These are phyloP conservation scores for Rhodomyrtus tomentosa DNA, from an alignment of 345 rosid species.

Conservation along the genomic window DNA sequence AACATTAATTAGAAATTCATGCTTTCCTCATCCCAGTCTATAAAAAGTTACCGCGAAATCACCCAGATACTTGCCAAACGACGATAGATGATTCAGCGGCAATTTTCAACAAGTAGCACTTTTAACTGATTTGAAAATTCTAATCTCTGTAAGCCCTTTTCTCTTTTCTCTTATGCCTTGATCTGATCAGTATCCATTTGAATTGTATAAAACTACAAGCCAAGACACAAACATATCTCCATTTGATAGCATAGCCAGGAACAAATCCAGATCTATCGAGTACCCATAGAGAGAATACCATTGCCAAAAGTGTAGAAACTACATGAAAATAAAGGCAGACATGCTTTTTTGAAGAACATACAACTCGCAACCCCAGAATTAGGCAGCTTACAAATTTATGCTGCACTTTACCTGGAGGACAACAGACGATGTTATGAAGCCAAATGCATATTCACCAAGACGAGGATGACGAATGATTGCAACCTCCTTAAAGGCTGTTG, in stretches of 20 bases:
- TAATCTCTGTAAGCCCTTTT: neutral
- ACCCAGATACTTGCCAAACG: neutral
- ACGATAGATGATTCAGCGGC: neutral
- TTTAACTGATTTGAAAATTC: neutral
- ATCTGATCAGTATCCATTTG: neutral
- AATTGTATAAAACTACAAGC: neutral
- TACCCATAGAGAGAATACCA: neutral
- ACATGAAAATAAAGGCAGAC: neutral
- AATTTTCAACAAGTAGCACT: neutral
- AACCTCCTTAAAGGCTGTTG: conserved; percentile 73
- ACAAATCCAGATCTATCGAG: neutral
- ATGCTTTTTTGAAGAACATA: neutral
- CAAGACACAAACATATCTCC: neutral
- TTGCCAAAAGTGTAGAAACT: neutral
- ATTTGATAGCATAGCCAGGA: neutral
- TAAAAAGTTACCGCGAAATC: neutral
- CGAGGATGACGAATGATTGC: conserved; percentile 88
- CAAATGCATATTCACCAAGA: conserved; percentile 81
- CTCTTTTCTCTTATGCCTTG: neutral
- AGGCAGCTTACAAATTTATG: neutral
- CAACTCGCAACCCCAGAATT: neutral
- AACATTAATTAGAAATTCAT: neutral
- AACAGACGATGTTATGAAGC: conserved; percentile 74
- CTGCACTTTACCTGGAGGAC: conserved; percentile 50
- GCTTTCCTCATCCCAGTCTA: neutral